A percentile compares a stretch with the other conserved stretches of the same genome.
Evolutionary conservation across 2,329 filamentous ascomycete species (phyloP).

Genomic region (Aspergillus hortae): DNA sequence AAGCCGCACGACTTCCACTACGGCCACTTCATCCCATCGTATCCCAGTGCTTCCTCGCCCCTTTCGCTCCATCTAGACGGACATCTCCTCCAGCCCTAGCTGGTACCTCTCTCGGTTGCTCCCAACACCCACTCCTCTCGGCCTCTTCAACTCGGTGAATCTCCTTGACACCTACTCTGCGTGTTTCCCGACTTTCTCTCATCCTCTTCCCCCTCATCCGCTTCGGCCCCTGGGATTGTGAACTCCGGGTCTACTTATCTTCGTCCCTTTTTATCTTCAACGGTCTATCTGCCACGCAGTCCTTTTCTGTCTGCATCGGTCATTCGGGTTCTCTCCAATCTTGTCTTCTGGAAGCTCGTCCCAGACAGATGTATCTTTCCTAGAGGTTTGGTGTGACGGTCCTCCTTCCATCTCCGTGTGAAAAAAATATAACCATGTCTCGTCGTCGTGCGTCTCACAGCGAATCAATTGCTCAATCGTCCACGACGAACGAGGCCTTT

Average conservation of each 20-base stretch:
- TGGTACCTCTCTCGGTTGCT: not conserved
- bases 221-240: too few species aligned
- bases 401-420: conserved; percentile 1
- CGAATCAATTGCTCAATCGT: conserved; percentile 25
- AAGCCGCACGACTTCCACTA: conserved; percentile 4
- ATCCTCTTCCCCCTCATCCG: not conserved
- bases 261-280: not conserved
- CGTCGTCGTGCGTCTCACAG: conserved; percentile 36
- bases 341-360: not conserved
- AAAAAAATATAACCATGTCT: conserved; percentile 28
- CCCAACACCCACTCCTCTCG: not conserved
- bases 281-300: not conserved
- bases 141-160: not conserved
- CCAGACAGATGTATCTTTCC: conserved; percentile 14
- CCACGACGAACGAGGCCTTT: conserved; percentile 30
- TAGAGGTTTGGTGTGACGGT: conserved; percentile 3
- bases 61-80: too few species aligned
- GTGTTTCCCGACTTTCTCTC: not conserved
- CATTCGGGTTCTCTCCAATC: not conserved
- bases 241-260: not conserved
- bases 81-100: not conserved
- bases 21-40: not conserved
- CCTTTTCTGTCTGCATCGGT: not conserved
- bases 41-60: not conserved
- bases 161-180: too few species aligned